These are phyloP conservation scores for Crithidia brevicula DNA, from an alignment of 208 protist species.

Conservation along the genomic window DNA sequence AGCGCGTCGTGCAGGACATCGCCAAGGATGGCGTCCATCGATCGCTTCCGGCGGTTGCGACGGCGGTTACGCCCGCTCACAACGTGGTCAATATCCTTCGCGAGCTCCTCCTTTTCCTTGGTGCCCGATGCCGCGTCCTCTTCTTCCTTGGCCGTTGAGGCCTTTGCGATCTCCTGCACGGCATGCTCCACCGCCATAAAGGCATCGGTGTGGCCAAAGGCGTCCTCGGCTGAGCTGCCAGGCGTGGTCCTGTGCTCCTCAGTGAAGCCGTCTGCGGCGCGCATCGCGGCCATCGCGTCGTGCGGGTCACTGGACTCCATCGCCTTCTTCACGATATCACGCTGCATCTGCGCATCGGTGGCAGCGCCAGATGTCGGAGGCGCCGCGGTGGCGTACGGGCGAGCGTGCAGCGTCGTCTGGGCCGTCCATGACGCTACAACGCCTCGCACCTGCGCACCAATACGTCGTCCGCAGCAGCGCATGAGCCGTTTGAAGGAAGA, in stretches of 20 bases:
- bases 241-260: constrained; percentile 21
- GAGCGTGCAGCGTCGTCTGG: neutral
- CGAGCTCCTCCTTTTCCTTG: neutral
- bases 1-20: constrained; percentile 87
- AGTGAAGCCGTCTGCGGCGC: constrained; percentile 15
- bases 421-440: neutral
- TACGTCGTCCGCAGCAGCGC: neutral
- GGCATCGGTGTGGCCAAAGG: constrained; percentile 56
- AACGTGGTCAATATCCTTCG: constrained; percentile 26
- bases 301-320: neutral
- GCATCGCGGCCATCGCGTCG: neutral
- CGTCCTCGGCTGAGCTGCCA: constrained; percentile 57
- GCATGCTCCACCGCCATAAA: constrained; percentile 42
- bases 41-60: constrained; percentile 59
- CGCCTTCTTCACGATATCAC: constrained; percentile 9
- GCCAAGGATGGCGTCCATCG: constrained; percentile 74
- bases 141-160: neutral
- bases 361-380: neutral
- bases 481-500: too few species aligned
- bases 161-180: constrained; percentile 5
- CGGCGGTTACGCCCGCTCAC: constrained; percentile 37
- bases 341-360: constrained; percentile 14
- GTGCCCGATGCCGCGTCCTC: neutral
- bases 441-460: neutral
- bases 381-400: neutral